phyloP scores from a whole-genome alignment of 2,329 filamentous ascomycete genomes.

The Aspergillus unguis region DNA sequence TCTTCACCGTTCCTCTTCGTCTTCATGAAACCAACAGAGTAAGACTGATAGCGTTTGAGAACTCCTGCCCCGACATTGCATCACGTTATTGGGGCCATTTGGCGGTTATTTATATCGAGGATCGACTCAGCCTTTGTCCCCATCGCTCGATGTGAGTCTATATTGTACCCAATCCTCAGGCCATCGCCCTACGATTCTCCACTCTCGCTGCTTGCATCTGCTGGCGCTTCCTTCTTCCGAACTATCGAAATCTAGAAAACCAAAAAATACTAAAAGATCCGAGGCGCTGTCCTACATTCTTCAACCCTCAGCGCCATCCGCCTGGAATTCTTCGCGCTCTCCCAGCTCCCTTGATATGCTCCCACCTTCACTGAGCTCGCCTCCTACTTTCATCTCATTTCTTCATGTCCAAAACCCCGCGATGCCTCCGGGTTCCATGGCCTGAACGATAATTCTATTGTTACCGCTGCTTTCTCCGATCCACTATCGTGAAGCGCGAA shows the following conservation, averaged over 20 bases:
- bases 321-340: constrained; percentile 10
- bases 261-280: constrained; percentile 3
- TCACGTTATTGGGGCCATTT: background rate
- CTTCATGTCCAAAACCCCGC: constrained; percentile 12
- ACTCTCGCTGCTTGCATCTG: constrained; percentile 2
- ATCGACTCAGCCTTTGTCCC: background rate
- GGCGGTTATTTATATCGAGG: background rate
- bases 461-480: background rate
- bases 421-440: constrained; percentile 7
- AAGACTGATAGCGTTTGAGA: background rate
- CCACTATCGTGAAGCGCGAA: background rate
- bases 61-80: too few relatives aligned
- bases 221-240: constrained; percentile 7
- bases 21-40: constrained; percentile 6
- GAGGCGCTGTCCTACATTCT: constrained; percentile 16
- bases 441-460: constrained; percentile 1
- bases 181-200: background rate
- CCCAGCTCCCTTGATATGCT: constrained; percentile 19
- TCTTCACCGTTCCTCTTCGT: constrained; percentile 3
- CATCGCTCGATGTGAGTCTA: background rate
- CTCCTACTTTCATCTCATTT: constrained; percentile 8
- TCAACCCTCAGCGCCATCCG: constrained; percentile 16
- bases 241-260: constrained; percentile 9
- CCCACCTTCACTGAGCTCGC: constrained; percentile 8
- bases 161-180: background rate